A percentile compares a stretch with the other conserved stretches of the same genome.
phyloP scores from a whole-genome alignment of 495 filamentous ascomycete species.

The Staphylotrichum tortipilum region DNA sequence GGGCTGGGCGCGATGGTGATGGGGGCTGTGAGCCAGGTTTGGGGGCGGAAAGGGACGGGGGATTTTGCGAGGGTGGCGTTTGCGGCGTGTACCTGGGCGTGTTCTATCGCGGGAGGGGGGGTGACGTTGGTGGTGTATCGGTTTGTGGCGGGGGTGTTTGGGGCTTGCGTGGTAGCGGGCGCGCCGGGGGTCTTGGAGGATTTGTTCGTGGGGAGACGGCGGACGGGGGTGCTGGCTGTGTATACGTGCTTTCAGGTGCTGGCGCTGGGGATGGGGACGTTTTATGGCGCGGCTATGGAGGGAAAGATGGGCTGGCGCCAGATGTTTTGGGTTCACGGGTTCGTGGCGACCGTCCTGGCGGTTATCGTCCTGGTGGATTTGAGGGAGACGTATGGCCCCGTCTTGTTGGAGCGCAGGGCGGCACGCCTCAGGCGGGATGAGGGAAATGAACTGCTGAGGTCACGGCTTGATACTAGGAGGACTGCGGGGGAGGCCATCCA shows the following conservation, averaged over 20 bases:
- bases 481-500: constrained; percentile 24
- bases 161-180: constrained; percentile 45
- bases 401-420: constrained; percentile 49
- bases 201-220: no score
- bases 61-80: neutral
- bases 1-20: constrained; percentile 16
- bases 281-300: constrained; percentile 46
- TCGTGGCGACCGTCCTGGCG: no score
- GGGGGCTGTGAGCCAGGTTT: neutral
- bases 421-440: constrained; percentile 40
- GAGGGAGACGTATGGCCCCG: constrained; percentile 56
- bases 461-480: constrained; percentile 44
- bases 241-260: constrained; percentile 44
- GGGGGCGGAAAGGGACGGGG: neutral
- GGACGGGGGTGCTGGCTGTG: constrained; percentile 42
- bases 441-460: constrained; percentile 35
- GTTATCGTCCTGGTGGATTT: constrained; percentile 29
- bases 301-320: constrained; percentile 52
- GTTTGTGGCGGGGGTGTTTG: constrained; percentile 54
- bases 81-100: constrained; percentile 40
- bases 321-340: constrained; percentile 60
- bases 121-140: constrained; percentile 54
- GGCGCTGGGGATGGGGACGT: constrained; percentile 46
- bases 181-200: constrained; percentile 54
- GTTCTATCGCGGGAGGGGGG: constrained; percentile 52